Conservation (phyloP, 345 rosid genomes). For the Citrus glauca region DNA sequence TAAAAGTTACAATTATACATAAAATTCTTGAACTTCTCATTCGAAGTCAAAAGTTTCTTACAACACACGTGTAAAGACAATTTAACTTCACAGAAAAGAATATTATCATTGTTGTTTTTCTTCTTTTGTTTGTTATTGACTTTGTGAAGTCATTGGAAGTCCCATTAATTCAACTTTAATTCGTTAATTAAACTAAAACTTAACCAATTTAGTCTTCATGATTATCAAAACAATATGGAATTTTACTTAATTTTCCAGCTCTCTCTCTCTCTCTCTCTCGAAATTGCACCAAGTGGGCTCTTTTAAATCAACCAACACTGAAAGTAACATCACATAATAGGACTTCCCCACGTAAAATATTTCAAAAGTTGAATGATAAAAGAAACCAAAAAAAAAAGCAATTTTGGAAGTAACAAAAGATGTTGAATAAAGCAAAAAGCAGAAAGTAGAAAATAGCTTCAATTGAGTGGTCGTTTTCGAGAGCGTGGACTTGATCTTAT, state of each 20-base stretch:
- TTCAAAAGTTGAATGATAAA: neutral
- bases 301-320: conserved; percentile 11
- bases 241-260: conserved; percentile 29
- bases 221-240: conserved; percentile 24
- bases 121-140: conserved; percentile 8
- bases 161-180: neutral
- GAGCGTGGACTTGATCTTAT: conserved; percentile 16
- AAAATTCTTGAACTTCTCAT: neutral
- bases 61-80: conserved; percentile 8
- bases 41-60: neutral
- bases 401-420: neutral
- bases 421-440: neutral
- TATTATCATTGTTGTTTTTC: neutral
- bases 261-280: neutral
- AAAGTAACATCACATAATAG: conserved; percentile 2
- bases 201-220: neutral
- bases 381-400: neutral
- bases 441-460: neutral
- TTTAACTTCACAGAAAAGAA: neutral
- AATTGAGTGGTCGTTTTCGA: conserved; percentile 15
- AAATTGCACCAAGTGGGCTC: conserved; percentile 13
- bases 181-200: neutral
- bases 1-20: neutral
- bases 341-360: neutral
- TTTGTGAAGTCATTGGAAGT: neutral